Evolutionary conservation across 805 yeast genomes (phyloP).

Genomic region (Wickerhamiella azyma): DNA sequence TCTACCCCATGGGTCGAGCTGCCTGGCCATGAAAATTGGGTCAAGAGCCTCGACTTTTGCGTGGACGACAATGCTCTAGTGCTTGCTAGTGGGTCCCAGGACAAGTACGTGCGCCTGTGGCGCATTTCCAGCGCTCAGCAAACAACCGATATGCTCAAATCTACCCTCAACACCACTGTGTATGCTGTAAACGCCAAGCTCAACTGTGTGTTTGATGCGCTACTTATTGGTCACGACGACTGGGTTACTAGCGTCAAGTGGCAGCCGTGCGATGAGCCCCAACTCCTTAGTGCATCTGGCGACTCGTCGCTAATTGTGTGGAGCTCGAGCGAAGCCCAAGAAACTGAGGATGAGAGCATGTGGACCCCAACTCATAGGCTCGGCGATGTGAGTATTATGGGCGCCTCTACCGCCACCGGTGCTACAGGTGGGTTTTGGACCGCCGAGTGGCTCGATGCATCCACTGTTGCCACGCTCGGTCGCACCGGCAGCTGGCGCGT

Average conservation of each 20-base stretch:
- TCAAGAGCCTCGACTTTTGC: slow-evolving; percentile 55
- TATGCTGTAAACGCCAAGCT: slow-evolving; percentile 36
- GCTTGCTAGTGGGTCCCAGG: slow-evolving; percentile 86
- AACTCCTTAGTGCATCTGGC: slow-evolving; percentile 72
- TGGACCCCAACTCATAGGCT: slow-evolving; percentile 74
- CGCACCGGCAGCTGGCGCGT: slow-evolving; percentile 86
- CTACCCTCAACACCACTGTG: slow-evolving; percentile 53
- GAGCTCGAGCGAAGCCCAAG: slow-evolving; percentile 77
- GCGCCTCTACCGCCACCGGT: slow-evolving; percentile 97
- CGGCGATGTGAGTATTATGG: slow-evolving; percentile 89
- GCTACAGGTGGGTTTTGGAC: slow-evolving; percentile 67
- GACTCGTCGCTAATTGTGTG: slow-evolving; percentile 89
- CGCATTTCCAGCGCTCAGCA: slow-evolving; percentile 29
- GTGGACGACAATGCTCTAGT: slow-evolving; percentile 38
- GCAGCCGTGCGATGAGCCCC: slow-evolving; percentile 48
- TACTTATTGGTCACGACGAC: slow-evolving; percentile 95
- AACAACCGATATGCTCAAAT: slow-evolving; percentile 4
- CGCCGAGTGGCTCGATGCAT: slow-evolving; percentile 50
- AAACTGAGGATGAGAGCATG: slow-evolving; percentile 33
- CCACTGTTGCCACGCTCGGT: slow-evolving; percentile 57
- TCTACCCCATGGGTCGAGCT: slow-evolving; percentile 24
- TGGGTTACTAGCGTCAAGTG: slow-evolving; percentile 83
- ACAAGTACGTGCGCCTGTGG: slow-evolving; percentile 86
- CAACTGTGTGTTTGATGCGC: slow-evolving; percentile 67
- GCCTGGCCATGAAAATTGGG: slow-evolving; percentile 96